A percentile compares a stretch with the other conserved stretches of the same genome.
Conservation (phyloP, 495 filamentous ascomycete species). For the Xylaria telfairii region DNA sequence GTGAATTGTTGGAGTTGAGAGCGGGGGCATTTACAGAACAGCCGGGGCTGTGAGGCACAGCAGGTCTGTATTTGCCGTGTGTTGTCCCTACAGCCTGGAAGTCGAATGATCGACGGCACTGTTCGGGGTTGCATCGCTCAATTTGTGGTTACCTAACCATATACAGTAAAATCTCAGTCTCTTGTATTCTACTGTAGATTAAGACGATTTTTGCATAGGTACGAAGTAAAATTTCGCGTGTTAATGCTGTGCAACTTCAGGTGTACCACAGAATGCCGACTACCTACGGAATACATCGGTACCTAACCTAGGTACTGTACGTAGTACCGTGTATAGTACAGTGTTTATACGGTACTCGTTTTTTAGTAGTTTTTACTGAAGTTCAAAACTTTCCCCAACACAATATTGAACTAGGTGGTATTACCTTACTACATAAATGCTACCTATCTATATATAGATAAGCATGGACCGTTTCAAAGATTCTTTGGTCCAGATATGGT, state of each 20-base stretch:
- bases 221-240: too few relatives aligned
- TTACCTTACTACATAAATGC: too few relatives aligned
- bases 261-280: too few relatives aligned
- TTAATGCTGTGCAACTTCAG: too few relatives aligned
- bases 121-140: not conserved
- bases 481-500: not conserved
- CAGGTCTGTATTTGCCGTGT: slow-evolving; percentile 4
- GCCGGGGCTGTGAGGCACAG: slow-evolving; percentile 3
- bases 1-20: not conserved
- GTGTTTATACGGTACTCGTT: not conserved
- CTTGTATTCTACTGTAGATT: too few relatives aligned
- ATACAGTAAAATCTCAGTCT: not conserved
- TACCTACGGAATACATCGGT: too few relatives aligned
- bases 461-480: not conserved
- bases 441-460: too few relatives aligned
- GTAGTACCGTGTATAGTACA: not conserved
- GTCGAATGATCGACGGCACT: not conserved
- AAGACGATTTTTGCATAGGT: too few relatives aligned
- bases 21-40: slow-evolving; percentile 10
- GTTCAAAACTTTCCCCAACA: too few relatives aligned
- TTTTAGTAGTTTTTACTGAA: too few relatives aligned
- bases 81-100: slow-evolving; percentile 1
- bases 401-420: too few relatives aligned
- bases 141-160: not conserved
- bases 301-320: too few relatives aligned